Base-by-base conservation (phyloP, 139 green algal genomes). In the Chara braunii region DNA sequence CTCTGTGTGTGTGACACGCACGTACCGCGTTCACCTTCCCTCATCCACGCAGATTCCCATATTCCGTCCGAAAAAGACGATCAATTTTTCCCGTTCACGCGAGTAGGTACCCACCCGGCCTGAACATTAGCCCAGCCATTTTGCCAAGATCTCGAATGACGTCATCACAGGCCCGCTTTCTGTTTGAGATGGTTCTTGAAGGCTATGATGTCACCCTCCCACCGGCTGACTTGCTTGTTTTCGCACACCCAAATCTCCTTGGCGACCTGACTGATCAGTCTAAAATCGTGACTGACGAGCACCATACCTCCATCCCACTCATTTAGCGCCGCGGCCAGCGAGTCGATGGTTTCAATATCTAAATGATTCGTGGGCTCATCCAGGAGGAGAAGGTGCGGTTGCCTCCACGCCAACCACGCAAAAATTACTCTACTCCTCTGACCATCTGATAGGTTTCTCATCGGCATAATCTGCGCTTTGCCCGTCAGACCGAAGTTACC, bases 221-320 rank as follows among this genome's bases (percentile, higher is more conserved):
- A 96, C 33, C 43, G 56, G 4, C 61, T 73, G 36, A 96, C 86
- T 8, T 43, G 77, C 5, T 82, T 77, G 58, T 89, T 67, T 26
- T 82, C 79, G 42, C 95, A 92, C 58, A 91, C 83, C 90, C 90
- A 96, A 60, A 96, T 96, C 75, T 96, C 86, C 31, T 90, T 87
- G 44, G 83, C 85, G 14, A 88, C 85, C 36, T 78, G 69, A 52
- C 78, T 64, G 50, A 83, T 80, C 1, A 83, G 48, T n/a, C 77
- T 43, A 72, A 83, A 83, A 43, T 83, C 77, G 58, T 83, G 77
- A 26, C 43, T 71, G 0, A 83, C 77, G 6, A 83, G 72, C 31
- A 83, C 71, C 22, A 83, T 23, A 14, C 77, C 77, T 40, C 91
- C 91, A 67, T 96, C 84, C 81, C 85, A 96, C 43, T 86, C 79